Conservation (phyloP, 2,329 filamentous ascomycete genomes). For the Aschersonia sp. region DNA sequence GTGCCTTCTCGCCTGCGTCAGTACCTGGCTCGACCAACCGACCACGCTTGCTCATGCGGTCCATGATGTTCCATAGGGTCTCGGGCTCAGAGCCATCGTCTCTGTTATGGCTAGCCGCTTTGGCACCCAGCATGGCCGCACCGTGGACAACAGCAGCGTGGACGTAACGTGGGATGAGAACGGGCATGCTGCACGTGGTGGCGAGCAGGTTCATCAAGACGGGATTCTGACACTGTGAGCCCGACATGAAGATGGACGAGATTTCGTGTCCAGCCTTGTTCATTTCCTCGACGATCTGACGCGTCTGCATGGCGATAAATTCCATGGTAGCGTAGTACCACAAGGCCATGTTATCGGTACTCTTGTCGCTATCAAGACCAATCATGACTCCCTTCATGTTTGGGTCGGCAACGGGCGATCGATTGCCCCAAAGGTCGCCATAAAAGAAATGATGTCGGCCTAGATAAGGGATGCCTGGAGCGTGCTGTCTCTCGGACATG, state of each 20-base stretch:
- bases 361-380: conserved; percentile 76
- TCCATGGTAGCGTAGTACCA: conserved; percentile 96
- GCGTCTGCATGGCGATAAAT: conserved; percentile 93
- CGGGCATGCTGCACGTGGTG: conserved; percentile 80
- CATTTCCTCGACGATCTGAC: conserved; percentile 90
- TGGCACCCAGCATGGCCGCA: conserved; percentile 95
- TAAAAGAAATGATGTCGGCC: conserved; percentile 97
- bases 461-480: conserved; percentile 70
- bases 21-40: conserved; percentile 64
- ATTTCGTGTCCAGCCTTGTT: conserved; percentile 80
- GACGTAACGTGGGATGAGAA: conserved; percentile 85
- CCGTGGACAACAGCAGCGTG: conserved; percentile 93
- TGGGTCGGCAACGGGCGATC: conserved; percentile 81
- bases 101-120: conserved; percentile 74
- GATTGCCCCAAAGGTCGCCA: conserved; percentile 92
- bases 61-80: conserved; percentile 92
- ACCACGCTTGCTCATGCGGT: conserved; percentile 89
- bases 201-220: conserved; percentile 86
- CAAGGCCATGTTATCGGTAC: conserved; percentile 71
- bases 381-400: conserved; percentile 86
- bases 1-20: conserved; percentile 58
- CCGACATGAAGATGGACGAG: conserved; percentile 94
- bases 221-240: conserved; percentile 91
- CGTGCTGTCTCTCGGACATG: conserved; percentile 52
- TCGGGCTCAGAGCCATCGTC: conserved; percentile 58